These are phyloP conservation scores for Entomortierella parvispora DNA, from an alignment of 192 early-diverging fungal species.

Conservation along the genomic window DNA sequence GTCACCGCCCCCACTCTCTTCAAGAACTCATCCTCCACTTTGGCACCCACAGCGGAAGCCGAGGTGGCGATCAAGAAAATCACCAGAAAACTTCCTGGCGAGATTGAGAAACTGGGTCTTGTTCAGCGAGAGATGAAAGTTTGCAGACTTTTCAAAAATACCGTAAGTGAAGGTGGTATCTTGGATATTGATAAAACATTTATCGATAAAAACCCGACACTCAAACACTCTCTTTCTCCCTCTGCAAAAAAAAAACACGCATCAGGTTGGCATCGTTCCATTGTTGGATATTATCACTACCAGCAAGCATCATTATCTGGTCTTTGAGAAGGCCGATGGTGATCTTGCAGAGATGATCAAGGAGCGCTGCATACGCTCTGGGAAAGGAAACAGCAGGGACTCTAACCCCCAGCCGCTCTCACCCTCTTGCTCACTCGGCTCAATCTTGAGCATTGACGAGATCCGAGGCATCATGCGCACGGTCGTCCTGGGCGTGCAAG, in stretches of 20 bases:
- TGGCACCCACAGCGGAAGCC: neutral
- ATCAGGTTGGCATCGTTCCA: constrained; percentile 7
- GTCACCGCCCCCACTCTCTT: neutral
- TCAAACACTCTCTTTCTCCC: neutral
- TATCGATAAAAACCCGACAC: too few species aligned
- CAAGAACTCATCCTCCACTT: too few species aligned
- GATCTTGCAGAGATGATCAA: constrained; percentile 44
- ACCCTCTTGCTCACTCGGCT: constrained; percentile 17
- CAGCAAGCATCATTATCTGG: constrained; percentile 44
- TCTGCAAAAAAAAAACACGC: neutral
- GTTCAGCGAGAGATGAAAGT: constrained; percentile 46
- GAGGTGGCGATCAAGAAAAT: constrained; percentile 47
- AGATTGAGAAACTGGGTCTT: constrained; percentile 41
- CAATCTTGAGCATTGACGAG: constrained; percentile 32
- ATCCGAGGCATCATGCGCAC: constrained; percentile 40
- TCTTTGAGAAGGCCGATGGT: constrained; percentile 38
- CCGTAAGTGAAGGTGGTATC: neutral
- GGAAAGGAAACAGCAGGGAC: neutral
- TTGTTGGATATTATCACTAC: constrained; percentile 47
- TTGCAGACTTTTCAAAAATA: constrained; percentile 22
- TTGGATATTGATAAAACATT: neutral
- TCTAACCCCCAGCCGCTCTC: constrained; percentile 17
- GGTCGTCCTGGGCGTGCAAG: constrained; percentile 17
- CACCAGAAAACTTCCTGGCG: constrained; percentile 32
- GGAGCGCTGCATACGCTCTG: constrained; percentile 2